phyloP scores from a whole-genome alignment of 352 stramenopile species.

The Thalassiosira livingstoniorum region DNA sequence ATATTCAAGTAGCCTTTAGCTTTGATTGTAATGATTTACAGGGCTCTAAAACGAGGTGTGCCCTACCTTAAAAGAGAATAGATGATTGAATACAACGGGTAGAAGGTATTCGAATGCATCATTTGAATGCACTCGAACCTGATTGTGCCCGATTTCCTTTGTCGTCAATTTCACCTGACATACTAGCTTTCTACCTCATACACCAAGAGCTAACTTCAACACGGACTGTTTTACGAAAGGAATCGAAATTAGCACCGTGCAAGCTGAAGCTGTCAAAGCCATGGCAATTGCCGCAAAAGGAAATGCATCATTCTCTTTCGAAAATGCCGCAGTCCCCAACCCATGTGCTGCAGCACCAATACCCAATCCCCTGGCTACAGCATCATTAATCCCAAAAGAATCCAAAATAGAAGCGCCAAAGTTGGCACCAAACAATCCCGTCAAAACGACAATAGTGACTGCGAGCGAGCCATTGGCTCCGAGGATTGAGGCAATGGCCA shows the following conservation, averaged over 20 bases:
- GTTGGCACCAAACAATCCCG: conserved; percentile 86
- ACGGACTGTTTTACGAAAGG: conserved; percentile 65
- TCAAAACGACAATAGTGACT: conserved; percentile 85
- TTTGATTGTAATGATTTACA: too few species aligned
- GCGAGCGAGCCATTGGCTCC: conserved; percentile 80
- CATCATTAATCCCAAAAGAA: conserved; percentile 78
- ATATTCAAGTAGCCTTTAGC: too few species aligned
- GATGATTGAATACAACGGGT: too few species aligned
- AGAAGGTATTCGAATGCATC: too few species aligned
- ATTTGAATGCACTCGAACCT: too few species aligned
- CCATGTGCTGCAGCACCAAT: conserved; percentile 85
- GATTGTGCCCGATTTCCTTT: too few species aligned
- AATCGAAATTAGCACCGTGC: conserved; percentile 75
- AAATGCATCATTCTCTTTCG: conserved; percentile 86
- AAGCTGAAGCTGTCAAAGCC: conserved; percentile 80
- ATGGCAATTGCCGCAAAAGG: conserved; percentile 87
- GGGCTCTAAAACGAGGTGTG: too few species aligned
- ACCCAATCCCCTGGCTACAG: conserved; percentile 81
- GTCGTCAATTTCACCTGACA: too few species aligned
- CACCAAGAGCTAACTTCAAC: conserved; percentile 68
- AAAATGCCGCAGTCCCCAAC: conserved; percentile 85
- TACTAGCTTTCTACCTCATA: too few species aligned
- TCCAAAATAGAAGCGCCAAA: conserved; percentile 82
- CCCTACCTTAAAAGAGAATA: too few species aligned
- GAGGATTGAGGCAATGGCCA: conserved; percentile 84